phyloP scores from a whole-genome alignment of 331 rosid genomes.

The Saraca asoca region DNA sequence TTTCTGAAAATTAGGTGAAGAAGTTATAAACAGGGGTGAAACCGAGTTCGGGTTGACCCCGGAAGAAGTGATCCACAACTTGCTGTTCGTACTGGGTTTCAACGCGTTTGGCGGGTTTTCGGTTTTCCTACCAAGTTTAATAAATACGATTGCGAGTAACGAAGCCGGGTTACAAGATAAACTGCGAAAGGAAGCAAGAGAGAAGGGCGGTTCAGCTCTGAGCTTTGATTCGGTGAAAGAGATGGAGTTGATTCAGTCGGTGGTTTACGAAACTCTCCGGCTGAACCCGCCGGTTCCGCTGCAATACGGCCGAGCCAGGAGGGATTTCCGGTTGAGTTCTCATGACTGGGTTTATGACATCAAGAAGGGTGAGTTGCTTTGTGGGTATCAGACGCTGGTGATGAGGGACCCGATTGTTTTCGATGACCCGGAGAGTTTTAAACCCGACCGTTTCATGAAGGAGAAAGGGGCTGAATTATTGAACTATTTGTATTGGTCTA shows the following conservation, averaged over 20 bases:
- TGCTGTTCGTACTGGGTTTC: slow-evolving; percentile 80
- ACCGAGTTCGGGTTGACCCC: slow-evolving; percentile 63
- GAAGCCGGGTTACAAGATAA: slow-evolving; percentile 57
- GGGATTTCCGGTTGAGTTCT: slow-evolving; percentile 64
- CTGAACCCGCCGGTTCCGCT: slow-evolving; percentile 82
- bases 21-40: slow-evolving; percentile 52
- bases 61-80: slow-evolving; percentile 71
- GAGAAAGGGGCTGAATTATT: slow-evolving; percentile 58
- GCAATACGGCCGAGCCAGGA: slow-evolving; percentile 84
- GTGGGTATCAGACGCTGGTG: slow-evolving; percentile 73
- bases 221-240: slow-evolving; percentile 61
- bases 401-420: slow-evolving; percentile 69
- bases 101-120: slow-evolving; percentile 85
- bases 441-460: slow-evolving; percentile 64
- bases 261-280: slow-evolving; percentile 81
- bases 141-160: slow-evolving; percentile 47
- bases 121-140: slow-evolving; percentile 60
- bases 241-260: slow-evolving; percentile 62
- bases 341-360: slow-evolving; percentile 57
- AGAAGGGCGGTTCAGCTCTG: slow-evolving; percentile 58
- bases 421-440: slow-evolving; percentile 71
- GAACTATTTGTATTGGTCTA: slow-evolving; percentile 79
- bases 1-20: slow-evolving; percentile 49
- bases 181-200: slow-evolving; percentile 61
- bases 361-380: slow-evolving; percentile 82